phyloP scores from a whole-genome alignment of 306 rosid species.

The Pachyrhizus erosus region DNA sequence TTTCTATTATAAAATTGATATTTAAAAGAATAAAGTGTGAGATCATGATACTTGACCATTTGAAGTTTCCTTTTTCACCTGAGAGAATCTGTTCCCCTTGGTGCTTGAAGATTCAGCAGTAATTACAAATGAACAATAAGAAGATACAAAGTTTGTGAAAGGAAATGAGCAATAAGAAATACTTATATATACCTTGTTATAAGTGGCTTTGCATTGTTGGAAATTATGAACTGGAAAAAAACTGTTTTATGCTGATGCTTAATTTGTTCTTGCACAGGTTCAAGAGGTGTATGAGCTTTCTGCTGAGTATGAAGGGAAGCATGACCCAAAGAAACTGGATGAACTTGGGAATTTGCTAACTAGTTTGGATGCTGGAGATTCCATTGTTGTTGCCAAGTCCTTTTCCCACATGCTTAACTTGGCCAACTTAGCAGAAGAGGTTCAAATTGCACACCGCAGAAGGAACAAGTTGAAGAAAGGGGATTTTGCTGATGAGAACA shows the following conservation, averaged over 20 bases:
- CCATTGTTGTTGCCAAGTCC: constrained; percentile 87
- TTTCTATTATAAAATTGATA: neutral
- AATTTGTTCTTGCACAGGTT: constrained; percentile 56
- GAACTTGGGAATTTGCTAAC: constrained; percentile 80
- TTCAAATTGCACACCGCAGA: constrained; percentile 85
- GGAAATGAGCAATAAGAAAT: neutral
- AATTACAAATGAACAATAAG: too few relatives aligned
- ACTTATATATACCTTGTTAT: neutral
- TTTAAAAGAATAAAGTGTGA: neutral
- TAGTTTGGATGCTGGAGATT: constrained; percentile 94
- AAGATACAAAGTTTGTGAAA: neutral
- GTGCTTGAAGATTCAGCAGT: constrained; percentile 3
- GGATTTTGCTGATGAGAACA: constrained; percentile 78
- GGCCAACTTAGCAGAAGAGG: constrained; percentile 98
- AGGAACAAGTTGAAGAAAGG: constrained; percentile 86
- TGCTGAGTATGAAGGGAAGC: constrained; percentile 90
- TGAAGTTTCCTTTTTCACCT: neutral
- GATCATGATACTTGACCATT: neutral
- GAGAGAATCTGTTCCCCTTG: neutral
- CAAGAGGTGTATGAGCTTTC: constrained; percentile 92
- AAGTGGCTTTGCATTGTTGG: neutral
- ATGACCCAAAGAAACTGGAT: constrained; percentile 71
- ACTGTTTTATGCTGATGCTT: constrained; percentile 17
- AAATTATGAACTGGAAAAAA: neutral
- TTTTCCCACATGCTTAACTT: constrained; percentile 94